Base-by-base conservation (phyloP, 805 yeast genomes). In the Yamadazyma sp. region DNA sequence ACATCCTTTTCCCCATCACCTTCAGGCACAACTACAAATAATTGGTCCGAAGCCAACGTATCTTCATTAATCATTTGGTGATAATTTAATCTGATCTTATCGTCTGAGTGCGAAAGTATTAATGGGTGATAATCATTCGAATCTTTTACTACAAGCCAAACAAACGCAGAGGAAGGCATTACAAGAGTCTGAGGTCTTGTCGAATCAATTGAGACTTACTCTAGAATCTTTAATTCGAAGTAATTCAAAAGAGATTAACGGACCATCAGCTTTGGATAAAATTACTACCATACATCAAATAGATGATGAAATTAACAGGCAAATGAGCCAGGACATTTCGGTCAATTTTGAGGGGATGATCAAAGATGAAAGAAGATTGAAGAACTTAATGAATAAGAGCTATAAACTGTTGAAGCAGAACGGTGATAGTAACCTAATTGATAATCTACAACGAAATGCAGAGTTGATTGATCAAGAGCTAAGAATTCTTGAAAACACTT, bases 381-480 rank as follows among this genome's bases (percentile, higher is more conserved):
- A 50, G n/a, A 34, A 38, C 9, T 29, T 62, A 15, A 31, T 66
- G 5, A 10, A 33, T 7, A 40, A 39, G 21, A 27, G 30, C 10
- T 9, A 22, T 5, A 9, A 26, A 18, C 11, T 28, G 23, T 22
- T 35, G 19, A 18, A 26, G 19, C 25, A 21, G 6, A 25, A n/a
- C 15, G 22, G 15, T 16, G 18, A 26, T 14, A 27, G 31, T 10
- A 31, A 31, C 25, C 17, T 27, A 7, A 35, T 42, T 4, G 38
- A 39, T 24, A 15, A 19, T n/a, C 31, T 57, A 16, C 61, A 56
- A 29, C 23, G 40, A 27, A 67, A 76, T 45, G 78, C 86, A 0
- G 96, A 87, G 52, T 42, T 71, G 11, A 50, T 85, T 2, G 95
- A 87, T 55, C 83, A 82, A 44, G 79, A 80, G 33, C 58, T 88